A percentile compares a stretch with the other conserved stretches of the same genome.
phyloP scores from a whole-genome alignment of 257 asterid species.

The Nyctanthes arbortristis region DNA sequence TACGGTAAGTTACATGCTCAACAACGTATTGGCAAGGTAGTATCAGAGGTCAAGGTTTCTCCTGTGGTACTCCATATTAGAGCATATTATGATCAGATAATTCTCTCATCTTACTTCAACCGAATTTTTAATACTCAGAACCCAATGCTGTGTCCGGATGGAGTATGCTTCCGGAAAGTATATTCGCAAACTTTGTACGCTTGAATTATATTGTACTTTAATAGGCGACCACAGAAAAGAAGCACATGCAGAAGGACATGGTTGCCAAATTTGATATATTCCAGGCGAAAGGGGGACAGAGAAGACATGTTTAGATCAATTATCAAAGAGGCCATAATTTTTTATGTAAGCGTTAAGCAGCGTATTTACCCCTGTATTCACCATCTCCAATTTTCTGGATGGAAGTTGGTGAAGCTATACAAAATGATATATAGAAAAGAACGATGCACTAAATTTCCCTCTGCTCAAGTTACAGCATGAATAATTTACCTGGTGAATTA shows the following conservation, averaged over 20 bases:
- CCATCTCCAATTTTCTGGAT: constrained; percentile 3
- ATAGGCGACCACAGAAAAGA: neutral
- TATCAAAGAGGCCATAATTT: neutral
- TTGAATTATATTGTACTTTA: neutral
- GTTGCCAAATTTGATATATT: neutral
- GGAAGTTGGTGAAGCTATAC: constrained; percentile 14
- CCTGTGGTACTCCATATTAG: neutral
- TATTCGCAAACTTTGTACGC: neutral
- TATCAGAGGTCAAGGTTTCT: neutral
- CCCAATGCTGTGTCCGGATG: neutral
- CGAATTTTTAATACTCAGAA: neutral
- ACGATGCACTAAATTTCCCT: constrained; percentile 6
- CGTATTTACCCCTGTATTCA: constrained; percentile 1
- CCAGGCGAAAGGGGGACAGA: neutral
- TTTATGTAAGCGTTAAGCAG: constrained; percentile 5
- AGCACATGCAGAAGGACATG: neutral
- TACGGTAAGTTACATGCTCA: neutral
- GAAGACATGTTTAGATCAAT: neutral
- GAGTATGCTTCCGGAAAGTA: neutral
- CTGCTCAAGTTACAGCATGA: constrained; percentile 6
- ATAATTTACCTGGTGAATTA: constrained; percentile 91
- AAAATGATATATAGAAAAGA: constrained; percentile 19
- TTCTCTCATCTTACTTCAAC: neutral
- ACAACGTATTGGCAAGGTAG: neutral
- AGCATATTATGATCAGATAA: neutral